Evolutionary conservation across 352 stramenopile species (phyloP).

Genomic region (Phytophthora hibernalis): DNA sequence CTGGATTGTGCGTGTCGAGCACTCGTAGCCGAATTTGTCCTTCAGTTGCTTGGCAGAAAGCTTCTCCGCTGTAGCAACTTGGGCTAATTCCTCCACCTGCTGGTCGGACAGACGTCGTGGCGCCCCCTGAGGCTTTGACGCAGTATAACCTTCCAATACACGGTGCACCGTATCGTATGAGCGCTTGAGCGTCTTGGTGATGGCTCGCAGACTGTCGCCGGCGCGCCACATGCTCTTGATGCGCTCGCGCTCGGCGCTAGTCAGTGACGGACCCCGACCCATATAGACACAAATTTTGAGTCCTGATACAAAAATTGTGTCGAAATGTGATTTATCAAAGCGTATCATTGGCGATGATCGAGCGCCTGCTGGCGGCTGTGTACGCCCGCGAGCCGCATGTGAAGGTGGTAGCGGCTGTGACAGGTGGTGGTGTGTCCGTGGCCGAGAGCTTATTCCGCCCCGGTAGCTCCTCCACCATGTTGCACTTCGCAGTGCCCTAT

Average conservation of each 20-base stretch:
- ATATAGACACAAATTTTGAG: constrained; percentile 10
- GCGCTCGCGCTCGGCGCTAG: constrained; percentile 4
- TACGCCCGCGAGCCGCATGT: constrained; percentile 56
- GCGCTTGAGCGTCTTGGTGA: constrained; percentile 5
- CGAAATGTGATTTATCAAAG: neutral
- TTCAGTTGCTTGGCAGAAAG: constrained; percentile 3
- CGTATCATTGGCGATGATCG: constrained; percentile 30
- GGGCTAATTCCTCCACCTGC: constrained; percentile 6
- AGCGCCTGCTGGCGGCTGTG: constrained; percentile 63
- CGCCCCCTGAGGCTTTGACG: neutral
- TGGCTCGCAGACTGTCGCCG: constrained; percentile 4
- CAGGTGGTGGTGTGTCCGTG: constrained; percentile 59
- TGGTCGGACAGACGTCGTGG: neutral
- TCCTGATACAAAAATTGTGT: neutral
- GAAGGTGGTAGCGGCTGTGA: constrained; percentile 67
- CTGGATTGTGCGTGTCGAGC: constrained; percentile 8
- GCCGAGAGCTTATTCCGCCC: constrained; percentile 57
- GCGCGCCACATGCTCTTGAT: constrained; percentile 11
- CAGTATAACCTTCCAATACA: neutral
- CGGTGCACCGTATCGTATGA: constrained; percentile 11
- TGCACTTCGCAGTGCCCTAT: constrained; percentile 76
- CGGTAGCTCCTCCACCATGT: constrained; percentile 75
- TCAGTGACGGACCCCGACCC: neutral
- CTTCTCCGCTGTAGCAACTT: constrained; percentile 5
- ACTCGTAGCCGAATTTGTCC: constrained; percentile 5